Base-by-base conservation (phyloP, 495 filamentous ascomycete genomes). In the Astrocystis sublimbata region DNA sequence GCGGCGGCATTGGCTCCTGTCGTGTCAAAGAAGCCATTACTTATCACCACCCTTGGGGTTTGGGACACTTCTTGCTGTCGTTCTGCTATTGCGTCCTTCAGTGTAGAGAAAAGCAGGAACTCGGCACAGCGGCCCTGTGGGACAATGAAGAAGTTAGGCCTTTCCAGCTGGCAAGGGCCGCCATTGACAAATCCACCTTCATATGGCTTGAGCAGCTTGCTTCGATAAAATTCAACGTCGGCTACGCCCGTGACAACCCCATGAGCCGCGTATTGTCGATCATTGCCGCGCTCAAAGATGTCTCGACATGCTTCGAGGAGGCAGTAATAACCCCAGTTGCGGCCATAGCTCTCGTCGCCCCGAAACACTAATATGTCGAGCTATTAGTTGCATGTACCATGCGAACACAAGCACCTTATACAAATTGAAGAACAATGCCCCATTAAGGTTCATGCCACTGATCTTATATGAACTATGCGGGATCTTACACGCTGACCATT, bases 111-210 rank as follows among this genome's bases (percentile, higher is more conserved):
- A 12, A 62, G 50, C 3, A 62, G 31, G 41, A 46, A 54, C 10
- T 62, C 60, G 30, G 60, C 60, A 28, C 60, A 62, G 9, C 60
- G 60, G n/a, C 60, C 60, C 47, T 62, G 60, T 8, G 60, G 60
- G 6, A 62, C 50, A 26, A 62, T 55, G 40, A 62, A 62, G 30
- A 55, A 54, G 10, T 55, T 62, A 1, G 60, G 60, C 5, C 21
- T 24, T 30, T 62, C 50, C 10, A 55, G 49, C 50, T 62, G 60
- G 19, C 33, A 31, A 26, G 33, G 28, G 8, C 60, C 60, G 26
- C 60, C 50, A 17, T 62, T 62, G 50, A 62, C 51, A 21, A 62
- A 62, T 30, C 60, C 60, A 28, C 49, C 31, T 54, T 55, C 60
- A 12, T 47, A 28, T 3, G 38, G n/a, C 30, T 26, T 42, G 15